Evolutionary conservation across 208 protist species (phyloP), one percentile per base, ranked within the genome.

Genomic region (Wallacemonas sp.): DNA sequence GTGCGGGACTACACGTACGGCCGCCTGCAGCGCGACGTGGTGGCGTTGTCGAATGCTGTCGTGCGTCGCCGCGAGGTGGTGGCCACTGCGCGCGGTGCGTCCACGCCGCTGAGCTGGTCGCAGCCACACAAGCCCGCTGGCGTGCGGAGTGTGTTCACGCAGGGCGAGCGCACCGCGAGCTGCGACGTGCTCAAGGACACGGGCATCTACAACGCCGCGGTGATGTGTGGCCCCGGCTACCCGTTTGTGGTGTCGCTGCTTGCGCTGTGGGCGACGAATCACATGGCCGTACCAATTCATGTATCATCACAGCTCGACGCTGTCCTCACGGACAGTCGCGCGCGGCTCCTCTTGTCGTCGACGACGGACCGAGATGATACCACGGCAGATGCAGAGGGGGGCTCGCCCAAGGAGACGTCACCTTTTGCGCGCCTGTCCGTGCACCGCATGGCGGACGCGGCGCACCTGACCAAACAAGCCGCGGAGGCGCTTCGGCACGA

Each of bases 191-290:
- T 93, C 65, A 65, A 78, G 60, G 89, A 95, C 61, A 83, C 75
- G 9, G 86, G 89, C 47, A 54, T 61, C 46, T 87, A 95, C 76
- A 86, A 78, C 11, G 72, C 70, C 5, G 78, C 84, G 11, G 39
- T 95, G 3, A 71, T 93, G 34, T 74, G 74, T 17, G 68, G 83
- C 26, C 79, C 86, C 1, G 77, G 80, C 21, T 95, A 95, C 72
- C 55, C 70, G 21, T 95, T 80, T 70, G 82, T 88, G 4, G 86
- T 95, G 6, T 81, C 85, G 21, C 71, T 95, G 26, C 76, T 95
- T 8, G 81, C 84, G 26, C 63, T 58, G 16, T 95, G 89, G 87
- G 73, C 89, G 11, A 48, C 90, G 29, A 92, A 93, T 49, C 84
- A 87, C 61, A 72, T 93, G 63, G 78, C 74, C 19, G 85, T 77